A percentile compares a stretch with the other conserved stretches of the same genome.
Conservation (phyloP, 768 basidiomycete genomes). For the Suillus plorans region DNA sequence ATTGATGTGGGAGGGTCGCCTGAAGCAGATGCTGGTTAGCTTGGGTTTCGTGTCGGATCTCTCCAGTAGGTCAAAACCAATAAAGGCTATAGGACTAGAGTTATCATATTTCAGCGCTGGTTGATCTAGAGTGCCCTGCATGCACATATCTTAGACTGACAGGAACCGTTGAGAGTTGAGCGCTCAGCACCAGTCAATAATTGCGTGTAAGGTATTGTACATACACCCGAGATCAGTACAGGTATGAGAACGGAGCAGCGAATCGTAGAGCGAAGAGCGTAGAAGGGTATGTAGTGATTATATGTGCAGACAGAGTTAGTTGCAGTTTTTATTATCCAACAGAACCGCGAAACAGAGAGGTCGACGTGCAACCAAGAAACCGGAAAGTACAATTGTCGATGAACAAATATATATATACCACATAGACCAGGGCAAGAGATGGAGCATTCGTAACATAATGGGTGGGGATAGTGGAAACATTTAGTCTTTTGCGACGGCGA, state of each 20-base stretch:
- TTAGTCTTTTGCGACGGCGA: conserved; percentile 25
- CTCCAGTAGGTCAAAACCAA: conserved; percentile 79
- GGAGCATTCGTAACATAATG: conserved; percentile 8
- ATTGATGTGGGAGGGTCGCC: conserved; percentile 90
- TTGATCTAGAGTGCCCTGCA: conserved; percentile 12
- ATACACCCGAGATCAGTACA: conserved; percentile 20
- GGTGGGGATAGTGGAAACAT: conserved; percentile 23
- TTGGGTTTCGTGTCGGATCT: conserved; percentile 91
- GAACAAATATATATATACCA: conserved; percentile 9
- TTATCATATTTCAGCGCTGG: conserved; percentile 86
- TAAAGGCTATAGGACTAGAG: conserved; percentile 88
- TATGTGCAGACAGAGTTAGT: conserved; percentile 15
- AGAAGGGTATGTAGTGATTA: conserved; percentile 21
- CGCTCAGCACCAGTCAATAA: conserved; percentile 13
- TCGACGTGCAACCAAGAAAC: conserved; percentile 7
- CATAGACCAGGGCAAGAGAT: conserved; percentile 13
- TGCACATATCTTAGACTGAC: not conserved
- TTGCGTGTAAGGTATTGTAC: conserved; percentile 21
- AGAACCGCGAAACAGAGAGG: conserved; percentile 4
- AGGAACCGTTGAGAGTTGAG: not conserved
- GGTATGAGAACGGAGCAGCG: conserved; percentile 14
- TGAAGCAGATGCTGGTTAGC: conserved; percentile 87
- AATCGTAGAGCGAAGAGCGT: conserved; percentile 12
- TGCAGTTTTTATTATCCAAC: conserved; percentile 18
- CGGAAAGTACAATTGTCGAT: conserved; percentile 8